Percentiles rank a stretch among this genome's conserved stretches.
phyloP scores from a whole-genome alignment of 805 yeast species.

The Yamadazyma paraphyllophila region DNA sequence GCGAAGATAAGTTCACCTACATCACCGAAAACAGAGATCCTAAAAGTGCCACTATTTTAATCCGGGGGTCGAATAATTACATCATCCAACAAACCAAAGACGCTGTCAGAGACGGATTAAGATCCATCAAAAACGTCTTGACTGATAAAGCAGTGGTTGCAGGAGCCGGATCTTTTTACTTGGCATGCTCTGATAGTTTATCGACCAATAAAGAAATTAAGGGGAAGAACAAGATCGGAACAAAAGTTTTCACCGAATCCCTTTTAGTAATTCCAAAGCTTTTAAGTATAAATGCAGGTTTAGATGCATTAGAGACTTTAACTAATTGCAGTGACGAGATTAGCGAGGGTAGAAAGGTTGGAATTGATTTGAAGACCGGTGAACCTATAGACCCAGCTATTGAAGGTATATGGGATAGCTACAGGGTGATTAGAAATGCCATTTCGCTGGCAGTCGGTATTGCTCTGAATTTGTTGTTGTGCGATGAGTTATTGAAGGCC shows the following conservation, averaged over 20 bases:
- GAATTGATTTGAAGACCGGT: constrained; percentile 86
- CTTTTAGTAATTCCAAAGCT: constrained; percentile 91
- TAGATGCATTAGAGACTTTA: constrained; percentile 86
- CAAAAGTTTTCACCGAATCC: constrained; percentile 92
- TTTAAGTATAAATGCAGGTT: constrained; percentile 86
- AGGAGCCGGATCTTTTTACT: constrained; percentile 95
- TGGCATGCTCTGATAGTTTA: constrained; percentile 74
- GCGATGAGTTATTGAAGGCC: constrained; percentile 96
- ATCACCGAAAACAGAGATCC: constrained; percentile 89
- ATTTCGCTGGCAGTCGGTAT: constrained; percentile 90
- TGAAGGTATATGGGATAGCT: constrained; percentile 97
- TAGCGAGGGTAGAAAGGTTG: constrained; percentile 77
- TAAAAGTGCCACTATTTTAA: constrained; percentile 84
- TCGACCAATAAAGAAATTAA: constrained; percentile 52
- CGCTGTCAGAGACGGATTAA: constrained; percentile 94
- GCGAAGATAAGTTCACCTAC: constrained; percentile 96
- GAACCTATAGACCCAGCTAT: constrained; percentile 93
- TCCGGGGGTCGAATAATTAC: constrained; percentile 91
- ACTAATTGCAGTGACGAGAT: constrained; percentile 88
- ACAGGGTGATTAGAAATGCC: constrained; percentile 90
- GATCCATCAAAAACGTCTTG: constrained; percentile 90
- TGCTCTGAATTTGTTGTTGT: constrained; percentile 84
- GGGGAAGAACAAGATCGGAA: constrained; percentile 88
- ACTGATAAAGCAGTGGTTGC: constrained; percentile 85
- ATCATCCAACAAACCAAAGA: constrained; percentile 90